Evolutionary conservation across 2,329 filamentous ascomycete genomes (phyloP).

Genomic region (Sporothrix protearum): DNA sequence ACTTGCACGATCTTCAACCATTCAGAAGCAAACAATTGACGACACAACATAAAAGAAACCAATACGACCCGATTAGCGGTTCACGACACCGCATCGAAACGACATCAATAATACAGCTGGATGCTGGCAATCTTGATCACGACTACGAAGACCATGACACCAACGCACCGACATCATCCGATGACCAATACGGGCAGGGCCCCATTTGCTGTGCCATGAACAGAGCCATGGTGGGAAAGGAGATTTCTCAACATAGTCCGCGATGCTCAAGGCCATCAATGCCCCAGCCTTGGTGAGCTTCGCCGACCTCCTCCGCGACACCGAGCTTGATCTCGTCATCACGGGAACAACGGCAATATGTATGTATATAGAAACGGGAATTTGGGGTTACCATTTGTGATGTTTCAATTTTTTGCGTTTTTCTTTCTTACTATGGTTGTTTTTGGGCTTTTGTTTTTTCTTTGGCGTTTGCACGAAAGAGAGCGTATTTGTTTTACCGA

Average conservation of each 20-base stretch:
- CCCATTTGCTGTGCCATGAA: background rate
- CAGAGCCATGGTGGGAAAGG: background rate
- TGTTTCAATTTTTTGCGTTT: constrained; percentile 1
- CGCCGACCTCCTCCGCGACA: background rate
- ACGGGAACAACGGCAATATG: constrained; percentile 7
- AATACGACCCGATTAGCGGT: background rate
- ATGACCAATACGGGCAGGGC: background rate
- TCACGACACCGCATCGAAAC: background rate
- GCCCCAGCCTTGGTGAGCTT: background rate
- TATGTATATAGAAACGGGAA: constrained; percentile 24
- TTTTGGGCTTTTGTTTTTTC: constrained; percentile 12
- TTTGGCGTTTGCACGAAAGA: constrained; percentile 20
- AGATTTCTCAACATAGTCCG: background rate
- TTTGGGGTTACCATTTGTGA: constrained; percentile 10
- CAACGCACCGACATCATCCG: constrained; percentile 11
- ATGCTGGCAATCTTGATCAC: constrained; percentile 12
- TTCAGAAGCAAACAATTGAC: background rate
- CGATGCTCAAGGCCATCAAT: background rate
- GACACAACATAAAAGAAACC: background rate
- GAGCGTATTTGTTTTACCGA: constrained; percentile 5
- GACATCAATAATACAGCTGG: constrained; percentile 4
- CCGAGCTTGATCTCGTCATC: background rate
- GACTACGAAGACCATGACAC: constrained; percentile 21
- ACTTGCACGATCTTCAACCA: too few species aligned
- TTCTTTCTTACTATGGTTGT: constrained; percentile 7